These are phyloP conservation scores for Tylopilus sp. DNA, from an alignment of 768 basidiomycete species.

Conservation along the genomic window DNA sequence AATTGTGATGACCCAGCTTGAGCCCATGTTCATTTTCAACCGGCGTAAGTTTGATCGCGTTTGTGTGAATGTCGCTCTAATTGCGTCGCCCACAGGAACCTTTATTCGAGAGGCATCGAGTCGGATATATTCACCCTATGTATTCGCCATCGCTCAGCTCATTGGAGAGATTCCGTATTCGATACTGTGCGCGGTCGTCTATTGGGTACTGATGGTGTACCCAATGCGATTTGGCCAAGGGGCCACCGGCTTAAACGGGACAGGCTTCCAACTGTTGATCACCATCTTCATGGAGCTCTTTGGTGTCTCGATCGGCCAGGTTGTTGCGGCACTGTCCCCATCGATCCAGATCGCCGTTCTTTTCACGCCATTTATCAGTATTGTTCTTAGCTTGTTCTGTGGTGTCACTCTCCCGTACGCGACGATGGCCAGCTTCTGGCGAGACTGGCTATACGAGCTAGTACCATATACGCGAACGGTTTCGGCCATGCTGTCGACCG, in stretches of 20 bases:
- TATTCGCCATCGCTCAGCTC: constrained; percentile 81
- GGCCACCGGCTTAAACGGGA: constrained; percentile 53
- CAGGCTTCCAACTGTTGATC: constrained; percentile 69
- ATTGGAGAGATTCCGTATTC: constrained; percentile 79
- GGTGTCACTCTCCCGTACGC: constrained; percentile 77
- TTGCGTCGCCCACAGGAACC: constrained; percentile 23
- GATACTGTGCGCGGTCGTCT: constrained; percentile 63
- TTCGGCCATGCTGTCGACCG: constrained; percentile 72
- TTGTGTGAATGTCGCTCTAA: not conserved
- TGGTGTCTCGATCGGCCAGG: constrained; percentile 69
- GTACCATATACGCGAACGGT: constrained; percentile 69
- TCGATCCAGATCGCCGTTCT: constrained; percentile 76
- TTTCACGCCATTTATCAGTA: constrained; percentile 71
- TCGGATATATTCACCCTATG: constrained; percentile 81
- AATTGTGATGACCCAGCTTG: constrained; percentile 65
- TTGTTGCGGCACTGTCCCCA: constrained; percentile 74
- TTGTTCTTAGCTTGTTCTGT: constrained; percentile 69
- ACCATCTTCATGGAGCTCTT: constrained; percentile 70
- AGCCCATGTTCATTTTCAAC: constrained; percentile 79
- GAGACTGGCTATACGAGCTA: constrained; percentile 73
- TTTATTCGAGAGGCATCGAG: constrained; percentile 66
- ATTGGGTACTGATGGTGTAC: constrained; percentile 76
- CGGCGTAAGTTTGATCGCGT: constrained; percentile 40
- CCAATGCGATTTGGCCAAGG: constrained; percentile 69
- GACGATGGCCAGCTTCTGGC: constrained; percentile 63